phyloP scores from a whole-genome alignment of 306 rosid species.

The Acacia acuminata region DNA sequence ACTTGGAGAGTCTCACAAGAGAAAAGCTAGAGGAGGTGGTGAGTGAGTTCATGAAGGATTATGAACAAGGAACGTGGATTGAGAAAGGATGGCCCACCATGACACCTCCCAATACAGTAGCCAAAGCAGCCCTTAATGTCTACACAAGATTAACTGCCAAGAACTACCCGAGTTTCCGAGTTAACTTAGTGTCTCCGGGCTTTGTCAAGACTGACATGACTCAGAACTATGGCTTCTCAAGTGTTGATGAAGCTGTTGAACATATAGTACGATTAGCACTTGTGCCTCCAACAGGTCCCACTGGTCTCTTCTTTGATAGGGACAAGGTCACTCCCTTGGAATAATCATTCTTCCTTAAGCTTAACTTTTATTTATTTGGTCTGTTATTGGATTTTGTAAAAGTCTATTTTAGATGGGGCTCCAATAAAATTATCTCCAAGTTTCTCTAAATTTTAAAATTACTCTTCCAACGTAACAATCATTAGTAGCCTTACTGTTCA shows the following conservation, averaged over 20 bases:
- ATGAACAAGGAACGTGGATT: background rate
- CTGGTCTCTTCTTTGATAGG: conserved; percentile 2
- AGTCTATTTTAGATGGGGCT: no score
- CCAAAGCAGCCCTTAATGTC: background rate
- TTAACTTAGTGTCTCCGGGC: background rate
- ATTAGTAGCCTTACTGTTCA: no score
- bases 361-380: background rate
- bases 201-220: conserved; percentile 1
- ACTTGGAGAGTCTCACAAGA: background rate
- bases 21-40: background rate
- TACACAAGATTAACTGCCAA: background rate
- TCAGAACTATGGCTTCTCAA: background rate
- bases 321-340: background rate
- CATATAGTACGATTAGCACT: background rate
- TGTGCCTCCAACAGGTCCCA: background rate
- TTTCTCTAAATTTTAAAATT: no score
- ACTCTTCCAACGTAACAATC: no score
- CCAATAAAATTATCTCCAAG: no score
- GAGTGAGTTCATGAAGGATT: background rate
- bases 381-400: no score
- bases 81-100: background rate
- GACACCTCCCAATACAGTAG: background rate
- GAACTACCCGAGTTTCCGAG: background rate
- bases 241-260: background rate
- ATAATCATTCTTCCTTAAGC: background rate